These are phyloP conservation scores for Oryza coarctata DNA, from an alignment of 176 grass and related monocot species.

Conservation along the genomic window DNA sequence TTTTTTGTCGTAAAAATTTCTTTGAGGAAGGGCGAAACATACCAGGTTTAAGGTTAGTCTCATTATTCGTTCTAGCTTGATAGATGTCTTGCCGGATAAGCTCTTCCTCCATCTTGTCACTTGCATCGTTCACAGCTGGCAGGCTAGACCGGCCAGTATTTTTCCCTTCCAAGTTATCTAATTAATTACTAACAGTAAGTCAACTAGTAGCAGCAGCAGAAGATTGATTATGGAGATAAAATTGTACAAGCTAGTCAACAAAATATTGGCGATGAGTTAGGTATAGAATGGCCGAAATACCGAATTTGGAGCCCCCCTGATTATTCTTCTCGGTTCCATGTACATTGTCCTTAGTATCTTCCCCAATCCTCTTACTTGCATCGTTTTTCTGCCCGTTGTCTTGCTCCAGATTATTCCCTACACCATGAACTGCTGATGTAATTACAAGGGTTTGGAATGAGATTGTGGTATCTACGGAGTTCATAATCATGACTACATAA, in stretches of 20 bases:
- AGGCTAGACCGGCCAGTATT: background rate
- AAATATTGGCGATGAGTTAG: background rate
- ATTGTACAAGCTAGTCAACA: background rate
- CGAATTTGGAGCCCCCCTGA: background rate
- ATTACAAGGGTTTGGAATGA: no score
- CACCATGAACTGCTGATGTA: background rate
- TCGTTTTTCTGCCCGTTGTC: background rate
- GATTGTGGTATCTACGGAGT: no score
- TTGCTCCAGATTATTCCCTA: background rate
- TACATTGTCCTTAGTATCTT: background rate
- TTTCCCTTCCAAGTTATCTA: background rate
- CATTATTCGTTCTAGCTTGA: background rate
- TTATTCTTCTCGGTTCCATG: slow-evolving; percentile 7
- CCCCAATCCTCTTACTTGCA: background rate
- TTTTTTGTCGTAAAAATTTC: background rate
- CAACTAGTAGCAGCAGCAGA: background rate
- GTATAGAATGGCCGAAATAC: background rate
- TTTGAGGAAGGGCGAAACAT: background rate
- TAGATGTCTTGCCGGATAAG: slow-evolving; percentile 36
- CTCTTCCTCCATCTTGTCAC: slow-evolving; percentile 41
- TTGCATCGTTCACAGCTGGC: background rate
- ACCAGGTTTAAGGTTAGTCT: background rate
- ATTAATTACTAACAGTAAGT: background rate
- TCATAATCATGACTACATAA: no score
- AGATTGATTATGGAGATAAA: background rate